These are phyloP conservation scores for Hordeum vulgare DNA, from an alignment of 176 grass and related monocot genomes.

Conservation along the genomic window MorexV3_pseudomolecules_assembly NC_058519.1:71562925-71563424, in stretches of 20 bases:
- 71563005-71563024: conserved; percentile 26
- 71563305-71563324: too few species aligned
- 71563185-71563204: too few species aligned
- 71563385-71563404: neutral
- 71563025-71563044: conserved; percentile 42
- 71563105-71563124: neutral
- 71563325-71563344: neutral
- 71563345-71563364: neutral
- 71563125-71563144: neutral
- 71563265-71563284: neutral
- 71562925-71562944: too few species aligned
- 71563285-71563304: neutral
- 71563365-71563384: neutral
- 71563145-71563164: too few species aligned
- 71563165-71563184: too few species aligned
- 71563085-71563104: neutral
- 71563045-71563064: conserved; percentile 18
- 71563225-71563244: too few species aligned
- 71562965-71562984: neutral
- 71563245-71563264: neutral
- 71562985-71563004: neutral
- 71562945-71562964: too few species aligned
- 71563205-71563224: too few species aligned
- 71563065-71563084: conserved; percentile 10
- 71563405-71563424: neutral